A percentile compares a stretch with the other conserved stretches of the same genome.
phyloP scores from a whole-genome alignment of 78 protist species.

The Monosiga brevicollis region DNA sequence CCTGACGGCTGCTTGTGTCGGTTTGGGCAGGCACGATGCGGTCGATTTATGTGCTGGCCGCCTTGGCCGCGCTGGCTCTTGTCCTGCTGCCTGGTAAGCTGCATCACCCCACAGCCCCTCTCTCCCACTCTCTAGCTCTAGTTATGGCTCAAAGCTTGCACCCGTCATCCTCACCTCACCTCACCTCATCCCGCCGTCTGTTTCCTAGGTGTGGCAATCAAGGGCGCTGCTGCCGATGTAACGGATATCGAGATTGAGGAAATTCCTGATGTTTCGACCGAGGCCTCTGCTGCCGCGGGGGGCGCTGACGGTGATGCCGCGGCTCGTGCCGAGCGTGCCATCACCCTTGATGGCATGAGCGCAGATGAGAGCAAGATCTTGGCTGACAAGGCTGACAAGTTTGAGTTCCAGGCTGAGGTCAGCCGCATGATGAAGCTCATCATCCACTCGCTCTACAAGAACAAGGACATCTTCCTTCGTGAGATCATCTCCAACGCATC shows the following conservation, averaged over 20 bases:
- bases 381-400: slow-evolving; percentile 16
- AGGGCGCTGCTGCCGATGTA: not conserved
- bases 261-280: not conserved
- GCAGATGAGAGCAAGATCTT: not conserved
- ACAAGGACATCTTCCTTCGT: slow-evolving; percentile 96
- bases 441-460: slow-evolving; percentile 96
- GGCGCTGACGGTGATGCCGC: not conserved
- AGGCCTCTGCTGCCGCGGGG: not conserved
- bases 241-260: not conserved
- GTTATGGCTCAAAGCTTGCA: not conserved
- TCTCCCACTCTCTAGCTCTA: not conserved
- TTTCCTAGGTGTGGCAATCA: not conserved
- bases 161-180: not conserved
- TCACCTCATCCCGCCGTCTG: not conserved
- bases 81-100: too few relatives aligned
- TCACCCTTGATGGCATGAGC: not conserved
- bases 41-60: too few relatives aligned
- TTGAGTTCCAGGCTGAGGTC: slow-evolving; percentile 91
- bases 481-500: slow-evolving; percentile 95
- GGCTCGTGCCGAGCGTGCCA: not conserved
- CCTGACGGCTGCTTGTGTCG: too few relatives aligned
- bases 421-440: slow-evolving; percentile 84
- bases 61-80: too few relatives aligned
- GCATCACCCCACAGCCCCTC: too few relatives aligned
- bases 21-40: too few relatives aligned